Evolutionary conservation across 768 basidiomycete species (phyloP), one percentile per base, ranked within the genome.

Genomic region (Collybia sordida): DNA sequence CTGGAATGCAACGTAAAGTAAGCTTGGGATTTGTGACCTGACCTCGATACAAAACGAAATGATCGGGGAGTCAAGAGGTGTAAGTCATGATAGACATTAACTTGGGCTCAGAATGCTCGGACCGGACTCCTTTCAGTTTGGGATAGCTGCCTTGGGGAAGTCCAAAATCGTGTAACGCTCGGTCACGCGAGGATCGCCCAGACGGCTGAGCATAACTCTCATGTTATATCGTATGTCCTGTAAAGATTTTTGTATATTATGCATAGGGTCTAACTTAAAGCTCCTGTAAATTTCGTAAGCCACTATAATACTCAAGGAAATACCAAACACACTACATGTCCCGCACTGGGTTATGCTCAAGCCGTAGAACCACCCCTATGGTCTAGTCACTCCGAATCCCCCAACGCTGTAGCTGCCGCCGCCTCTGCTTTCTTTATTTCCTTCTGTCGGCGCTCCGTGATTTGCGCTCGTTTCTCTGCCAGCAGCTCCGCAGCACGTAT

Each of bases 391-490:
- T 55, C 47, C 19, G 37, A 18, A 23, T 50, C 55, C 23, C 42
- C 40, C 38, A 59, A 42, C 48, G 56, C 62, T 41, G 59, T 41
- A 15, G 62, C 64, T 4, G 54, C 58, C 18, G 55, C 52, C 45
- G 59, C 60, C 42, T 73, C 73, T 17, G 65, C 61, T 17, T 60
- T 63, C 17, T 59, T 71, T 23, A 70, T 56, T 49, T 62, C 60
- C 52, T 67, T 60, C 57, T 69, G 68, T 63, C 85, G 73, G 47
- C 78, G 77, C 55, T 77, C 77, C 22, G 69, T 62, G 37, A 91
- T 78, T 60, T 86, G 75, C 18, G 67, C 74, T 42, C 82, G 80
- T 67, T 86, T 89, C 66, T 80, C 72, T 24, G 78, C 77, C 18
- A 92, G 68, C 17, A 90, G 69, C 45, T 77, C 82, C 6, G 66